phyloP scores from a whole-genome alignment of 176 grass and related monocot species.

The Eragrostis nindensis region DNA sequence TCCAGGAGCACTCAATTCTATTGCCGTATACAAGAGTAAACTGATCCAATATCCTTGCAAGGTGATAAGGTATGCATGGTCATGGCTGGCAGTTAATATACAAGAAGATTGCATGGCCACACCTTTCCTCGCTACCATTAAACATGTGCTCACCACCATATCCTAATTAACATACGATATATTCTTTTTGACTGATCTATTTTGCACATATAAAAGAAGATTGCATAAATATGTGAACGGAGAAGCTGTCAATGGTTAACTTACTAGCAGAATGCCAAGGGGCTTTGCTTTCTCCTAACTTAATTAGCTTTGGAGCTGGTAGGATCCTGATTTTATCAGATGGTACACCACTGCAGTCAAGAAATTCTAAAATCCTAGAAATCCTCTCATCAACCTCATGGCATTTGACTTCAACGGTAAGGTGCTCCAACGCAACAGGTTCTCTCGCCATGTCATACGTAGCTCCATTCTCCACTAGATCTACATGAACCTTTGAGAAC shows the following conservation, averaged over 20 bases:
- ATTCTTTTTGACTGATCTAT: neutral
- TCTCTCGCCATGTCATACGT: neutral
- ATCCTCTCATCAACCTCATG: neutral
- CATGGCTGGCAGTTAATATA: too few relatives aligned
- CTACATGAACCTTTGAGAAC: neutral
- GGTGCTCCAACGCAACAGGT: neutral
- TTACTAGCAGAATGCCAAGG: neutral
- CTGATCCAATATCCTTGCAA: too few relatives aligned
- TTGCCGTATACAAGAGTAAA: too few relatives aligned
- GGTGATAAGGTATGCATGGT: too few relatives aligned
- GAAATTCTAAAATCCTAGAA: neutral
- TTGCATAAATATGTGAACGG: neutral
- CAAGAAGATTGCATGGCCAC: too few relatives aligned
- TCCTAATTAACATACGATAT: neutral
- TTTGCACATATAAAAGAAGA: neutral
- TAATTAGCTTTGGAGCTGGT: neutral
- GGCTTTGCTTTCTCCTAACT: neutral
- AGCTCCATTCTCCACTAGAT: neutral
- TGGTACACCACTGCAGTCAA: neutral
- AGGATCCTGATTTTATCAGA: neutral
- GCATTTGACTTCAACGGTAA: neutral
- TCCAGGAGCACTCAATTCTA: too few relatives aligned
- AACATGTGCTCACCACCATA: too few relatives aligned
- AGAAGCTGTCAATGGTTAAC: neutral
- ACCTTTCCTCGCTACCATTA: too few relatives aligned